Evolutionary conservation across 176 grass and related monocot species (phyloP).

Genomic region (Neostapfia colusana): DNA sequence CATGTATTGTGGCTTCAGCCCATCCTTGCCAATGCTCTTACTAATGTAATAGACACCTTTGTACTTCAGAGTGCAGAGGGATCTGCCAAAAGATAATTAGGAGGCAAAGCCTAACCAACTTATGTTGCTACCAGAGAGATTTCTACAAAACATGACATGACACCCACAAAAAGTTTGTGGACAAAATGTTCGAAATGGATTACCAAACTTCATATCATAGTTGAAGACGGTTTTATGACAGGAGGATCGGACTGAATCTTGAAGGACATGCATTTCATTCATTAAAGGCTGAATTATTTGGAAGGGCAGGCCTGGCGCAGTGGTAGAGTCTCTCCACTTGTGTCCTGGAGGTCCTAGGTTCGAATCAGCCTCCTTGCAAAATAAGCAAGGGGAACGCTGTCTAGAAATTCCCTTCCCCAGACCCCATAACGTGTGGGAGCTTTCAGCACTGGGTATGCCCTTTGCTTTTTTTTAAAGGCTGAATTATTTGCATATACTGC

Average conservation of each 20-base stretch:
- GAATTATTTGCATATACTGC: neutral
- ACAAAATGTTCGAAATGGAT: neutral
- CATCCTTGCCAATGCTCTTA: neutral
- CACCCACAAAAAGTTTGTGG: neutral
- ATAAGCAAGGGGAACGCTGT: no score
- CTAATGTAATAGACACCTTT: constrained; percentile 1
- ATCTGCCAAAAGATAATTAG: neutral
- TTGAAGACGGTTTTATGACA: neutral
- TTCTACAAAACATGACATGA: neutral
- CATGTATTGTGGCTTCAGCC: neutral
- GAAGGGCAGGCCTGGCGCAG: no score
- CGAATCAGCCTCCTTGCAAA: no score
- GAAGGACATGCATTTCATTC: neutral
- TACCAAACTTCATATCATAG: neutral
- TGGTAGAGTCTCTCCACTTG: no score
- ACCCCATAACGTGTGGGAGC: no score
- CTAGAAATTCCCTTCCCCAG: no score
- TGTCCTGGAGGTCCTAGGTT: no score
- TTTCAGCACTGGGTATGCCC: no score
- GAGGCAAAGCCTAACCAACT: constrained; percentile 2
- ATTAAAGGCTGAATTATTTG: no score
- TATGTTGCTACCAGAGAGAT: constrained; percentile 7
- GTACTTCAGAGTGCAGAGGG: neutral
- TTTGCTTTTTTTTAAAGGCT: no score
- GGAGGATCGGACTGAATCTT: neutral